Conservation (phyloP, 257 asterid species). For the Prunella vulgaris region DNA sequence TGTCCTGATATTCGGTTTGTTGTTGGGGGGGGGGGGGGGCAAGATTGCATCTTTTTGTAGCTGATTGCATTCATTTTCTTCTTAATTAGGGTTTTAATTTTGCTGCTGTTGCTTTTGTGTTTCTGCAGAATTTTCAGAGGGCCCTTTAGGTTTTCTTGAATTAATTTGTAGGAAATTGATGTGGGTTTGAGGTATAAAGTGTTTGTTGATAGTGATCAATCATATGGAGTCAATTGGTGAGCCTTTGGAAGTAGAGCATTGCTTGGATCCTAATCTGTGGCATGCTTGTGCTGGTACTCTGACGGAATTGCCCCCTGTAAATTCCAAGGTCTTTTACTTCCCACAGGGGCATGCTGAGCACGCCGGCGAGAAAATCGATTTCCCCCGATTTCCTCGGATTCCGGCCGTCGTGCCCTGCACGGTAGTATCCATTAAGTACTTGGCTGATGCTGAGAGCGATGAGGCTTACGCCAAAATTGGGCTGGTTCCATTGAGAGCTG, state of each 20-base stretch:
- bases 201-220: constrained; percentile 35
- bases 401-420: constrained; percentile 42
- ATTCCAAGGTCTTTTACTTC: constrained; percentile 58
- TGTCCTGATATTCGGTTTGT: not conserved
- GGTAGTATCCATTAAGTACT: constrained; percentile 41
- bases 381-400: constrained; percentile 36
- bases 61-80: not conserved
- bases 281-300: constrained; percentile 87
- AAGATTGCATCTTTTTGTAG: not conserved
- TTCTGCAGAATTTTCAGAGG: constrained; percentile 19
- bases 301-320: constrained; percentile 55
- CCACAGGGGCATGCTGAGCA: constrained; percentile 81
- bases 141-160: not conserved
- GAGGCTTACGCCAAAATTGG: constrained; percentile 65
- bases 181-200: not conserved
- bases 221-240: constrained; percentile 39
- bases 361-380: constrained; percentile 42
- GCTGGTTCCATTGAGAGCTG: constrained; percentile 37
- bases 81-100: not conserved
- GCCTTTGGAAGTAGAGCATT: constrained; percentile 38
- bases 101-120: not conserved
- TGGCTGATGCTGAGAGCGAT: constrained; percentile 66
- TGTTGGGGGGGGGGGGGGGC: not conserved
- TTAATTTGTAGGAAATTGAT: constrained; percentile 3
- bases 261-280: constrained; percentile 67